Evolutionary conservation across 441 rosid genomes (phyloP).

Genomic region (Eutrema salsugineum): DNA sequence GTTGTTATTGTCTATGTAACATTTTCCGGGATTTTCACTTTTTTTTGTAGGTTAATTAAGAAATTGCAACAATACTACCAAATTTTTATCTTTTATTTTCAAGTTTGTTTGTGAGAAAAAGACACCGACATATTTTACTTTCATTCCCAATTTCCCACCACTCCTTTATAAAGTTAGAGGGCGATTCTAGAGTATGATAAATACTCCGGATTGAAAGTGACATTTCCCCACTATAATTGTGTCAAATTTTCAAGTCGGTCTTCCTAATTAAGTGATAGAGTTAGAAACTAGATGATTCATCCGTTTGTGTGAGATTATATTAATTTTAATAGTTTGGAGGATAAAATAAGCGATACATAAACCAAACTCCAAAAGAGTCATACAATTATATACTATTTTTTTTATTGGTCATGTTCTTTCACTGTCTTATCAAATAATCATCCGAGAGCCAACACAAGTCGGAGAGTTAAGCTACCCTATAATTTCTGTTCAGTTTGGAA

Average conservation of each 20-base stretch:
- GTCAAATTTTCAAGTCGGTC: background rate
- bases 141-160: conserved; percentile 17
- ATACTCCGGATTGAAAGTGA: conserved; percentile 16
- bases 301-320: background rate
- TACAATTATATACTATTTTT: too few species aligned
- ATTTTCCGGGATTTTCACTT: background rate
- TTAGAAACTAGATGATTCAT: background rate
- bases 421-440: too few species aligned
- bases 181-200: background rate
- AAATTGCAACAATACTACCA: background rate
- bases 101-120: background rate
- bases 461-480: too few species aligned
- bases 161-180: conserved; percentile 21
- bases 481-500: too few species aligned
- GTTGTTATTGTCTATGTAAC: conserved; percentile 17
- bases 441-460: too few species aligned
- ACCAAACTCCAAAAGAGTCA: too few species aligned
- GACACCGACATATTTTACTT: conserved; percentile 1
- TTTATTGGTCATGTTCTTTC: too few species aligned
- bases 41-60: background rate
- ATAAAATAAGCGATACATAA: too few species aligned
- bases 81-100: background rate
- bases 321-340: background rate
- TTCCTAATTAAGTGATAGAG: background rate
- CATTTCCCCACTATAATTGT: conserved; percentile 8